phyloP scores from a whole-genome alignment of 305 asterid species.

The Caryopteris hybrid region DNA sequence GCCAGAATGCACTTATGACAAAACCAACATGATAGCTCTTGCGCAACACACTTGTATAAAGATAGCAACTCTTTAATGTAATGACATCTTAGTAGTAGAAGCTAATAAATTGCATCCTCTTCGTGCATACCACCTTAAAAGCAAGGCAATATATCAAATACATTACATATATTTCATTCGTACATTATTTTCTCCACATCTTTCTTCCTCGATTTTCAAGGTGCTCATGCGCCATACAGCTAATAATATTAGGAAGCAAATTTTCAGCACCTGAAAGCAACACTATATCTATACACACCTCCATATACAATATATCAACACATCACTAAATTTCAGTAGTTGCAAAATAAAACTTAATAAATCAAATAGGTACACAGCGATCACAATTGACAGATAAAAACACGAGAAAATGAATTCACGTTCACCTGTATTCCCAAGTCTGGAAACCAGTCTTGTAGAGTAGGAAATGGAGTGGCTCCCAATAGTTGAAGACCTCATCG shows the following conservation, averaged over 20 bases:
- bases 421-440: constrained; percentile 97
- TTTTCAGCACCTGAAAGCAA: constrained; percentile 14
- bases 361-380: not conserved
- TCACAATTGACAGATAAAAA: not conserved
- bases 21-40: constrained; percentile 1
- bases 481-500: constrained; percentile 96
- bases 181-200: not conserved
- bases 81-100: not conserved
- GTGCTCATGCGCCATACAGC: not conserved
- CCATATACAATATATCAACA: not conserved
- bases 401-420: not conserved
- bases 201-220: not conserved
- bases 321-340: not conserved
- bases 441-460: constrained; percentile 95
- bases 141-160: no score
- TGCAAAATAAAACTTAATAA: not conserved
- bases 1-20: not conserved
- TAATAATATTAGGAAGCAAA: not conserved
- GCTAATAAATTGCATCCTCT: not conserved
- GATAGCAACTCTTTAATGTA: not conserved
- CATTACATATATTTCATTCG: no score
- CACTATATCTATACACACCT: not conserved
- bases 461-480: constrained; percentile 97
- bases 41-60: not conserved
- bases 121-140: not conserved